Base-by-base conservation (phyloP, 1,139 yeast genomes). In the Yamadazyma siamensis region DNA sequence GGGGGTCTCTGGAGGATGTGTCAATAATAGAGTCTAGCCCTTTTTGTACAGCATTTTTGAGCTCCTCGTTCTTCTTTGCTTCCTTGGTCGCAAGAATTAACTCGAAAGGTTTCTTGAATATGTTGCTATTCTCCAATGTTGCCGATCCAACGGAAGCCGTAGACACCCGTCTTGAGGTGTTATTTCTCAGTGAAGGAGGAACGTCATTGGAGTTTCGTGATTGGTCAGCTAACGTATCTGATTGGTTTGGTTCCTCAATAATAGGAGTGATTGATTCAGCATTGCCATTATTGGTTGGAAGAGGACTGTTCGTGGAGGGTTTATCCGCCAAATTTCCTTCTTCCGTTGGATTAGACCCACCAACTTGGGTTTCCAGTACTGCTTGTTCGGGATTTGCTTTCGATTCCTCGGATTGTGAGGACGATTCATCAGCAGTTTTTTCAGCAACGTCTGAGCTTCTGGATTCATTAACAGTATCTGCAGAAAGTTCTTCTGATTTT, bases 91-190 rank as follows among this genome's bases (percentile, higher is more conserved):
- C 44, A 22, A 60, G 43, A 25, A 67, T 64, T 13, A 38, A 23
- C 32, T 65, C 69, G 38, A 67, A 64, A 1, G 69, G 52, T 33
- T 59, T 64, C 31, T 54, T 58, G 52, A 67, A 67, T n/a, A 65
- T 56, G 26, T 54, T 59, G 13, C 54, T 40, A 37, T 65, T 65
- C 32, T 65, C 71, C 16, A 65, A 57, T 10, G 54, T 51, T 8
- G 62, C 61, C 30, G 34, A 45, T 10, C 41, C 31, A n/a, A 51
- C 37, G 1, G 64, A 57, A 9, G 44, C 29, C 3, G 44, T 38
- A 4, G 63, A 56, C 12, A 39, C 38, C 21, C 50, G 48, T 20
- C 55, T 52, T 8, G 24, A n/a, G 13, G 11, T 25, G 19, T 31
- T 26, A 4, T 12, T 15, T 20, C 32, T 26, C 4, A 24, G 26